Base-by-base conservation (phyloP, 208 protist genomes). In the Leptomonas pyrrhocoris region DNA sequence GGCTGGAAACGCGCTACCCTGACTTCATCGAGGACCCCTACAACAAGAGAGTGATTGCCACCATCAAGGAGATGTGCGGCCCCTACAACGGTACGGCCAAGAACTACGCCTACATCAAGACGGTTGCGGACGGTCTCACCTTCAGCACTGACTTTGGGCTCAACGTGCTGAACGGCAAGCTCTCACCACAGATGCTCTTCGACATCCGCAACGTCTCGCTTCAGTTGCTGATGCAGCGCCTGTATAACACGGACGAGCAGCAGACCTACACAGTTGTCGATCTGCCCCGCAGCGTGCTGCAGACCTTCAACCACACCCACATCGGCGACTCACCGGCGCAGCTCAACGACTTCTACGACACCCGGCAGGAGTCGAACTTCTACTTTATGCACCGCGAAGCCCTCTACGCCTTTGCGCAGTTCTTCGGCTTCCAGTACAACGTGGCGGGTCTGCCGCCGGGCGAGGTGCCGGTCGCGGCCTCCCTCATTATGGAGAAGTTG, bases 321-420 rank as follows among this genome's bases (percentile, higher is more conserved):
- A 28, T 83, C 40, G 79, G 78, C 7, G 45, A 57, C 12, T 67
- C 59, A n/a, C 49, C 66, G 5, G 21, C 31, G 43, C 53, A 88
- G 68, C 28, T 85, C n/a, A 88, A 88, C 69, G 85, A 93, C 67
- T 90, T 88, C 75, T 62, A 50, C 27, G 77, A 92, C 61, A 90
- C 84, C 43, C 80, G 80, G 28, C 86, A 92, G 54, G 79, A 91
- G 58, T 76, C 83, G 19, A 82, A 71, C 46, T 89, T 94, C 60
- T 94, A 86, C 71, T 89, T 94, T 73, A 83, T 91, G 38, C 89
- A 94, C 53, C 89, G 89, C n/a, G 89, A 94, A 63, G 83, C 84
- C 21, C 85, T 94, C 70, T 94, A 94, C 75, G 86, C 86, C 42
- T 71, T 94, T 27, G 84, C 81, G 50, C 79, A 91, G 67, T 94